Conservation (phyloP, 768 basidiomycete genomes). For the Leccinum aurantiacum region DNA sequence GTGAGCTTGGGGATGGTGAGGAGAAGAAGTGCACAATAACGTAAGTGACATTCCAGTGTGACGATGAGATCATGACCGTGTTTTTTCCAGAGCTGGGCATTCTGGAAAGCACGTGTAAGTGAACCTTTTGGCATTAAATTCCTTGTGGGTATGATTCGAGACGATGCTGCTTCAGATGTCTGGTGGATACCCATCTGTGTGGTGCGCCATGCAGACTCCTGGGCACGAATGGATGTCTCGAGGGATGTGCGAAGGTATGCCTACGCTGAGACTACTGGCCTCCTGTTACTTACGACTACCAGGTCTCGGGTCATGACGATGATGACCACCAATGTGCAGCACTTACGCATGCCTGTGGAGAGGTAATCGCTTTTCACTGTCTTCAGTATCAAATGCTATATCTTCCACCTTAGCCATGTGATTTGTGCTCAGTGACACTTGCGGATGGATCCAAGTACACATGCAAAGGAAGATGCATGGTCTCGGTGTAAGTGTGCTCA, state of each 20-base stretch:
- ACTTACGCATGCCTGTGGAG: conserved; percentile 51
- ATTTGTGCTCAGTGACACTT: conserved; percentile 30
- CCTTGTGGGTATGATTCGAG: background rate
- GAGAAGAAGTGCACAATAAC: conserved; percentile 42
- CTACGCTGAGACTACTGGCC: background rate
- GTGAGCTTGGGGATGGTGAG: conserved; percentile 34
- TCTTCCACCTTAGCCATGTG: conserved; percentile 39
- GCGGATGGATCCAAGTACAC: conserved; percentile 31
- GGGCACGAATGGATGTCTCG: conserved; percentile 51
- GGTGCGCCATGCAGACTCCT: conserved; percentile 48
- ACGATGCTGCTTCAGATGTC: conserved; percentile 42
- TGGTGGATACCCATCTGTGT: conserved; percentile 52
- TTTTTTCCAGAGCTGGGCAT: conserved; percentile 50
- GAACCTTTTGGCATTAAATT: conserved; percentile 7
- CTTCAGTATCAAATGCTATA: background rate
- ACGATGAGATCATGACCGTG: background rate
- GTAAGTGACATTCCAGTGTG: conserved; percentile 35
- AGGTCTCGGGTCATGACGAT: conserved; percentile 49
- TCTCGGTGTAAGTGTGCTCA: conserved; percentile 37
- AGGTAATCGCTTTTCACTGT: conserved; percentile 35
- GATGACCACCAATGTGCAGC: conserved; percentile 55
- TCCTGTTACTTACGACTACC: background rate
- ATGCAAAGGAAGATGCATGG: conserved; percentile 45
- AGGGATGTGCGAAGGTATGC: conserved; percentile 50
- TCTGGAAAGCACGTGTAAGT: conserved; percentile 55